Percentiles rank a stretch among this genome's conserved stretches.
phyloP scores from a whole-genome alignment of 1,284 basidiomycete genomes.

The Termitomyces sp. region DNA sequence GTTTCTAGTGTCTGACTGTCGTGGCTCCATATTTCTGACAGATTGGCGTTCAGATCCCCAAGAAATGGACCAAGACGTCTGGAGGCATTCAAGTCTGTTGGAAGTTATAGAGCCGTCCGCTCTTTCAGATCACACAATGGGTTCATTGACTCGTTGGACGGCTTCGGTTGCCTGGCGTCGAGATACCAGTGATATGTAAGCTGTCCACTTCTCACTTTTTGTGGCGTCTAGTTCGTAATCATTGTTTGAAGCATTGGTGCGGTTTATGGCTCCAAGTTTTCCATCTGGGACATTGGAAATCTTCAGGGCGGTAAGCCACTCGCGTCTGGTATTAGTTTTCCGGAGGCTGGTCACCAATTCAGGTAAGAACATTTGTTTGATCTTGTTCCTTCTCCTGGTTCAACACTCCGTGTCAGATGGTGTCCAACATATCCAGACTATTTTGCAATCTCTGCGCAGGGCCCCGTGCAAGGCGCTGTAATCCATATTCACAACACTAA shows the following conservation, averaged over 20 bases:
- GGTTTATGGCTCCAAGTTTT: slow-evolving; percentile 61
- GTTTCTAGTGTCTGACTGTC: slow-evolving; percentile 68
- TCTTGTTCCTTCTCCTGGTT: slow-evolving; percentile 6
- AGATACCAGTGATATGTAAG: slow-evolving; percentile 66
- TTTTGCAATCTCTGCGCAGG: slow-evolving; percentile 66
- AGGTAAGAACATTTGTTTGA: slow-evolving; percentile 37
- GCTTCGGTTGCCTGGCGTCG: slow-evolving; percentile 65
- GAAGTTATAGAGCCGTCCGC: slow-evolving; percentile 69
- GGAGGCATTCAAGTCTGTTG: slow-evolving; percentile 57
- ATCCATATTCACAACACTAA: slow-evolving; percentile 63
- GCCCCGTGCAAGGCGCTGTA: slow-evolving; percentile 53
- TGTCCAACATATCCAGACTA: slow-evolving; percentile 68
- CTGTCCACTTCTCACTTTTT: slow-evolving; percentile 6
- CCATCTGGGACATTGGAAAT: slow-evolving; percentile 69
- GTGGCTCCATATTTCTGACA: slow-evolving; percentile 65
- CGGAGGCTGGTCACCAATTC: slow-evolving; percentile 63
- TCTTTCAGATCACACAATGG: slow-evolving; percentile 47
- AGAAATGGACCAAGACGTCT: slow-evolving; percentile 43
- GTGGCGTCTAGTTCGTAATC: not conserved
- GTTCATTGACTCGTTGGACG: slow-evolving; percentile 40
- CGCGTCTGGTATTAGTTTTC: slow-evolving; percentile 52
- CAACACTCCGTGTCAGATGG: slow-evolving; percentile 45
- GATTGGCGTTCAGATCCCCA: slow-evolving; percentile 74
- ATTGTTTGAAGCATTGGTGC: slow-evolving; percentile 55
- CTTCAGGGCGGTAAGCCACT: slow-evolving; percentile 68